Evolutionary conservation across 2,329 filamentous ascomycete genomes (phyloP).

Genomic region (Phyllosticta ampelicida): DNA sequence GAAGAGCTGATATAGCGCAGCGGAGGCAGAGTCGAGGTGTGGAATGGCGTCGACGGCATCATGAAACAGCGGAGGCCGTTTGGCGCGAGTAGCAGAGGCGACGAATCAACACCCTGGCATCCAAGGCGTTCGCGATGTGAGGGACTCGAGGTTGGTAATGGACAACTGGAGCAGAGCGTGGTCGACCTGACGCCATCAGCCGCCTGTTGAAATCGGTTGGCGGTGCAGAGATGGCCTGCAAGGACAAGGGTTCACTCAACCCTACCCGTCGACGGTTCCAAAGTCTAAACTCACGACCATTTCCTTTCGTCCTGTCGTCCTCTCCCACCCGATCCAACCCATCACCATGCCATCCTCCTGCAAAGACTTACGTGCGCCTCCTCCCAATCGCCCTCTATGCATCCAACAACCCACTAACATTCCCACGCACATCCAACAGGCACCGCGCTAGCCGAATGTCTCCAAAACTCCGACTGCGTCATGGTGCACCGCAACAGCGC

Average conservation of each 20-base stretch:
- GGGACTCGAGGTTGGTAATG: too few species aligned
- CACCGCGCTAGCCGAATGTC: conserved; percentile 83
- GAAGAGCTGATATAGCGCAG: neutral
- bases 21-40: neutral
- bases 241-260: neutral
- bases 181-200: neutral
- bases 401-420: conserved; percentile 3
- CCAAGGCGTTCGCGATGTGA: neutral
- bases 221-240: neutral
- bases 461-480: conserved; percentile 93
- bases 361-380: conserved; percentile 77
- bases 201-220: neutral
- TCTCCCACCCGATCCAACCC: neutral
- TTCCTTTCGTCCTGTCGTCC: too few species aligned
- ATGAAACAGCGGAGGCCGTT: neutral
- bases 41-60: neutral
- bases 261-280: neutral
- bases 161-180: too few species aligned
- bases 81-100: neutral
- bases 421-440: conserved; percentile 43
- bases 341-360: conserved; percentile 79
- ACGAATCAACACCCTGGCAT: neutral
- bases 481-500: conserved; percentile 83
- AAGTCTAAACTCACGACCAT: neutral
- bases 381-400: neutral